A percentile compares a stretch with the other conserved stretches of the same genome.
phyloP scores from a whole-genome alignment of 352 stramenopile species.

The Aphanomyces astaci region DNA sequence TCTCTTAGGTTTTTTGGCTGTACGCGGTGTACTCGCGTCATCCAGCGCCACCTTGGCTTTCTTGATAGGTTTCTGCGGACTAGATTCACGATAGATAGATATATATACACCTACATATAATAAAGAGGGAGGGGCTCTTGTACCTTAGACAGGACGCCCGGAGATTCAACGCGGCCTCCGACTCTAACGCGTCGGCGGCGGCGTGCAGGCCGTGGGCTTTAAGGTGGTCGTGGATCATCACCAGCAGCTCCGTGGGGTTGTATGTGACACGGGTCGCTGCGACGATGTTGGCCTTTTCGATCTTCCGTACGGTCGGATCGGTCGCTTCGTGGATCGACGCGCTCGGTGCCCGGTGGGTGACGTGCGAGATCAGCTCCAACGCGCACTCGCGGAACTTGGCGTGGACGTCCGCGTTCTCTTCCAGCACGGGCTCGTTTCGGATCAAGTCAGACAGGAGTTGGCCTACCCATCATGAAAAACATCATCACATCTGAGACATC shows the following conservation, averaged over 20 bases:
- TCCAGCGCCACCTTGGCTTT: slow-evolving; percentile 24
- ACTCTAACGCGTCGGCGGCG: slow-evolving; percentile 41
- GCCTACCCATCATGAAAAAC: too few relatives aligned
- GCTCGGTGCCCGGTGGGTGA: slow-evolving; percentile 73
- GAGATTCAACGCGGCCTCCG: slow-evolving; percentile 41
- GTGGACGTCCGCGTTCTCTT: slow-evolving; percentile 80
- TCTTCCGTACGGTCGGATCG: slow-evolving; percentile 78
- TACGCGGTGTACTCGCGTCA: neutral
- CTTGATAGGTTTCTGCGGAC: slow-evolving; percentile 15
- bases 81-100: neutral
- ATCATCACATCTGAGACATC: too few relatives aligned
- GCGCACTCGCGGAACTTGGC: slow-evolving; percentile 82
- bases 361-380: slow-evolving; percentile 79
- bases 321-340: slow-evolving; percentile 82
- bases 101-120: neutral
- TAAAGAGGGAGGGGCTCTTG: too few relatives aligned
- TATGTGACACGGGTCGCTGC: slow-evolving; percentile 82
- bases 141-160: slow-evolving; percentile 11
- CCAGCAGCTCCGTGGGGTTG: slow-evolving; percentile 70
- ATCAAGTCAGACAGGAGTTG: slow-evolving; percentile 83
- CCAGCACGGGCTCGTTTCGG: slow-evolving; percentile 69
- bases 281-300: slow-evolving; percentile 85
- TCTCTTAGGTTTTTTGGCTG: neutral
- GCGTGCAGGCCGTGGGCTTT: slow-evolving; percentile 58
- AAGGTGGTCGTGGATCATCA: slow-evolving; percentile 76